A percentile compares a stretch with the other conserved stretches of the same genome.
Conservation (phyloP, 129 eudicot species). For the Tagetes patula region DNA sequence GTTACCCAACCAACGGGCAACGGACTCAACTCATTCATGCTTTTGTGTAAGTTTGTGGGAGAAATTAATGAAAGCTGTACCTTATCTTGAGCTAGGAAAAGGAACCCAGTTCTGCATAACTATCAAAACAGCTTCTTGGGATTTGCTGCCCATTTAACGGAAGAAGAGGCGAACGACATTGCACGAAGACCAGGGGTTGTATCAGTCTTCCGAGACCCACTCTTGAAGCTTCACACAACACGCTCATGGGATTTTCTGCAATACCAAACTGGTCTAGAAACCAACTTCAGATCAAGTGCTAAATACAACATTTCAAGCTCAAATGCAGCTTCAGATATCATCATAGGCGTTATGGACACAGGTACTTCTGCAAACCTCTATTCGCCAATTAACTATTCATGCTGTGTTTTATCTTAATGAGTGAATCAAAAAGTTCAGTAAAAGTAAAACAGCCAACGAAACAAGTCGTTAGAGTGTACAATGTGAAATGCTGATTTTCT, state of each 20-base stretch:
- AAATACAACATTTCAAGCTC: slow-evolving; percentile 19
- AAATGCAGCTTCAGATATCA: slow-evolving; percentile 43
- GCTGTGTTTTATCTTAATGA: background rate
- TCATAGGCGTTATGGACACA: slow-evolving; percentile 79
- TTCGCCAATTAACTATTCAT: background rate
- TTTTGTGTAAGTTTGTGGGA: background rate
- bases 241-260: slow-evolving; percentile 88
- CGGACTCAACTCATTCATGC: background rate
- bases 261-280: slow-evolving; percentile 41
- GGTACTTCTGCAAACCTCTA: slow-evolving; percentile 34
- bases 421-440: background rate
- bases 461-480: background rate
- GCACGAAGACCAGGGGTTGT: slow-evolving; percentile 66
- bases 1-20: background rate
- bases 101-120: slow-evolving; percentile 52
- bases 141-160: slow-evolving; percentile 69
- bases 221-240: slow-evolving; percentile 71
- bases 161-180: slow-evolving; percentile 57
- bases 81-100: slow-evolving; percentile 40
- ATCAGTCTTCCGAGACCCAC: slow-evolving; percentile 76
- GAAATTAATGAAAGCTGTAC: slow-evolving; percentile 6
- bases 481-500: background rate
- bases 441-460: background rate
- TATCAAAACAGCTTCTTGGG: slow-evolving; percentile 80
- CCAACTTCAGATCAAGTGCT: slow-evolving; percentile 19